These are phyloP conservation scores for Penicillium bovifimosum DNA, from an alignment of 495 filamentous ascomycete genomes.

Conservation along the genomic window DNA sequence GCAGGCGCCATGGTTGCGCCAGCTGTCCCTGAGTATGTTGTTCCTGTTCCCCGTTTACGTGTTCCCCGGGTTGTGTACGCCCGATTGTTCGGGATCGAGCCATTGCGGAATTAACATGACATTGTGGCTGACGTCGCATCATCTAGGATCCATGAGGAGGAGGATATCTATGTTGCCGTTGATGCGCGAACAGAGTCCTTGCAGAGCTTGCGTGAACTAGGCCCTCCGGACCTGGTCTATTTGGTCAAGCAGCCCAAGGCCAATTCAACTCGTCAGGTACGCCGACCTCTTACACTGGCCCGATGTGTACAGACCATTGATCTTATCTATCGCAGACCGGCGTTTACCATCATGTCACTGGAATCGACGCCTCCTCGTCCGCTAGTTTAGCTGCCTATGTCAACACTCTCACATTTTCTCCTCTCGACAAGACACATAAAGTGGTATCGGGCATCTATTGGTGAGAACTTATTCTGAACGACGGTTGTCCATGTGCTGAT, in stretches of 20 bases:
- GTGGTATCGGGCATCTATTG: constrained; percentile 92
- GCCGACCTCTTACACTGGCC: not conserved
- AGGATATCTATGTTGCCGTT: constrained; percentile 80
- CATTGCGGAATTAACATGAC: constrained; percentile 5
- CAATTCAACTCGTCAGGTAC: constrained; percentile 46
- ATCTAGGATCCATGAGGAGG: constrained; percentile 75
- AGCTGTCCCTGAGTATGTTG: constrained; percentile 79
- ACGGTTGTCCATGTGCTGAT: constrained; percentile 20
- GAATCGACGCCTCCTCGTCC: constrained; percentile 94
- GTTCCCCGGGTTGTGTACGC: constrained; percentile 29
- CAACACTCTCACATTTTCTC: constrained; percentile 89
- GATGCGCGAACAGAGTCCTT: constrained; percentile 86
- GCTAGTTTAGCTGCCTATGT: constrained; percentile 96
- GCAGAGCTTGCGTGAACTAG: constrained; percentile 78
- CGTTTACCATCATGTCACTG: constrained; percentile 97
- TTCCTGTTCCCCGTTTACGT: constrained; percentile 30
- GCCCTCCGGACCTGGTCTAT: constrained; percentile 93
- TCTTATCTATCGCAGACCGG: constrained; percentile 54
- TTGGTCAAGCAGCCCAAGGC: constrained; percentile 77
- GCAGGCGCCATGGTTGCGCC: constrained; percentile 72
- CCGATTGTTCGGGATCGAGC: constrained; percentile 13
- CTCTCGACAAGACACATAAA: constrained; percentile 80
- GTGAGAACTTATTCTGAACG: constrained; percentile 38
- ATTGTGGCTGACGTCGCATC: constrained; percentile 18
- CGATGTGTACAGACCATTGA: constrained; percentile 4